Conservation (phyloP, 345 rosid species). For the Salix purpurea region DNA sequence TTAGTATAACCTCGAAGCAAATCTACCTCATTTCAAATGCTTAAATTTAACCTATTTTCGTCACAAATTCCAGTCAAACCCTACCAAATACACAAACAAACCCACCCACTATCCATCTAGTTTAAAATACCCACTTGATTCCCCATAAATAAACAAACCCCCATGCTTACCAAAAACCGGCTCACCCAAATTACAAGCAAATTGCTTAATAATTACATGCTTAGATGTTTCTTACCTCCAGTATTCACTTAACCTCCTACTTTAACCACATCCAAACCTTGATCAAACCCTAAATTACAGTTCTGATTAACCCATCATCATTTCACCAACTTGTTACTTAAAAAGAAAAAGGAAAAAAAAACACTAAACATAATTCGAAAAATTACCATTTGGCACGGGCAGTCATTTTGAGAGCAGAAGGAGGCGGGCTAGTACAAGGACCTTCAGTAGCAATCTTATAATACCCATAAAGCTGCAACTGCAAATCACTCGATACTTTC, state of each 20-base stretch:
- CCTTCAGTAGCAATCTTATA: slow-evolving; percentile 92
- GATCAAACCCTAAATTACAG: neutral
- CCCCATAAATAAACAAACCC: neutral
- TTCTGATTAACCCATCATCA: neutral
- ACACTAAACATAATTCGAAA: neutral
- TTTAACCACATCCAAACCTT: neutral
- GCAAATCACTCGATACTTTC: slow-evolving; percentile 57
- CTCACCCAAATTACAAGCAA: neutral
- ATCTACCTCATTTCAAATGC: neutral
- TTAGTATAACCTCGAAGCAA: neutral
- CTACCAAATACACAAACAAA: no score
- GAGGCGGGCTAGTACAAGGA: slow-evolving; percentile 77
- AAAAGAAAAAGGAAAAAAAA: neutral
- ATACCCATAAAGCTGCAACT: slow-evolving; percentile 78
- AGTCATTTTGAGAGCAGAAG: slow-evolving; percentile 84
- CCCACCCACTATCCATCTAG: neutral
- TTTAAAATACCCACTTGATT: neutral
- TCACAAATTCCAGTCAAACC: no score
- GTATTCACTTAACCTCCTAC: neutral
- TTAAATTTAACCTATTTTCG: no score
- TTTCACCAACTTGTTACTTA: neutral
- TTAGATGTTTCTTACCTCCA: neutral
- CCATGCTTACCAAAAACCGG: neutral
- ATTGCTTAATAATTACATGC: neutral
- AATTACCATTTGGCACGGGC: slow-evolving; percentile 90